Evolutionary conservation across 352 stramenopile species (phyloP).

Genomic region (Globisporangium nagaii): DNA sequence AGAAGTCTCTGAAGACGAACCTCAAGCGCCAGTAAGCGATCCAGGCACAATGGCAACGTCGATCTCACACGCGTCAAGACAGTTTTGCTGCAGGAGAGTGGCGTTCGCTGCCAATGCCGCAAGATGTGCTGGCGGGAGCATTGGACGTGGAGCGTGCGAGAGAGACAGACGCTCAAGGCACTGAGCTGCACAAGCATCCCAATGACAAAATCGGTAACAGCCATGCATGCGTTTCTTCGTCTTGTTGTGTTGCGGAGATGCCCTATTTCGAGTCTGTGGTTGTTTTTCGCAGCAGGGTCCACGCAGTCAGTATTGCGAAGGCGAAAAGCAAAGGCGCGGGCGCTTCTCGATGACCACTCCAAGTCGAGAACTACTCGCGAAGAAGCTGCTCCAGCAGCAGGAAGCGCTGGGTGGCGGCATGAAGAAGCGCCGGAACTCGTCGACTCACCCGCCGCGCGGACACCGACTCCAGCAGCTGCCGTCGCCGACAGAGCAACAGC

Average conservation of each 20-base stretch:
- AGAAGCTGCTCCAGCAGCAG: constrained; percentile 35
- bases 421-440: constrained; percentile 9
- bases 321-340: too few relatives aligned
- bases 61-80: not conserved
- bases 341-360: constrained; percentile 39
- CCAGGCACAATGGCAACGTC: not conserved
- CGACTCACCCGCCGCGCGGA: constrained; percentile 16
- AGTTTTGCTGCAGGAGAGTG: not conserved
- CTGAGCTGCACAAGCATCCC: not conserved
- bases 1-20: constrained; percentile 49
- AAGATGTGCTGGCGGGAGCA: too few relatives aligned
- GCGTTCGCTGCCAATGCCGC: not conserved
- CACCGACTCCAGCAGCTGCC: constrained; percentile 36
- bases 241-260: not conserved
- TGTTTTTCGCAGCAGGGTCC: too few relatives aligned
- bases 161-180: not conserved
- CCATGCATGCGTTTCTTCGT: constrained; percentile 2
- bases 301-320: too few relatives aligned
- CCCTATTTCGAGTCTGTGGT: constrained; percentile 3
- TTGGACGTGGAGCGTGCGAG: not conserved
- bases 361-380: constrained; percentile 37
- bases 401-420: constrained; percentile 8
- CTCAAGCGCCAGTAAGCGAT: constrained; percentile 33
- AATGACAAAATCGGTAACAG: constrained; percentile 3
- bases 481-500: constrained; percentile 36